These are phyloP conservation scores for Zygnema circumcarinatum DNA, from an alignment of 139 green algal species.

Conservation along the genomic window DNA sequence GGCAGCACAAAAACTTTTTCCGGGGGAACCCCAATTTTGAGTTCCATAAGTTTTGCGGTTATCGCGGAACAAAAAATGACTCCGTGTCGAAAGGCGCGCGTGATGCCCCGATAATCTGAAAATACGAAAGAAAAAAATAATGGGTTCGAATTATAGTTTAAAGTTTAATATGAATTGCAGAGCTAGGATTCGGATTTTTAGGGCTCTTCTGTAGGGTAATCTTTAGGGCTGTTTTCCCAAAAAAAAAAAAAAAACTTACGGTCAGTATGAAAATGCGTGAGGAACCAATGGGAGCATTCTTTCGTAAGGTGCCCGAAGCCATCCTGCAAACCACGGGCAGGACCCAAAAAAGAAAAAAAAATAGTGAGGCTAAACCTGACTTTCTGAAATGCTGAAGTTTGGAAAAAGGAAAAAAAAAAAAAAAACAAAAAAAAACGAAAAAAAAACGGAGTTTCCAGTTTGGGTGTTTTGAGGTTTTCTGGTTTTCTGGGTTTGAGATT, in stretches of 20 bases:
- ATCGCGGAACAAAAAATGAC: slow-evolving; percentile 57
- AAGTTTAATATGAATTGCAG: neutral
- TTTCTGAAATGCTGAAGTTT: no score
- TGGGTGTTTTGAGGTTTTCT: no score
- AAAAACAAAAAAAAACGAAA: no score
- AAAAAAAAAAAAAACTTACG: slow-evolving; percentile 47
- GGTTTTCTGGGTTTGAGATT: no score
- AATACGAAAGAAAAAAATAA: no score
- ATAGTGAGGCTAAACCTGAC: neutral
- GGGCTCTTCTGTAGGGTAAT: neutral
- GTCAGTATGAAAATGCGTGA: slow-evolving; percentile 62
- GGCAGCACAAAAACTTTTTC: slow-evolving; percentile 38
- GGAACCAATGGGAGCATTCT: slow-evolving; percentile 58
- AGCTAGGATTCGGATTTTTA: neutral
- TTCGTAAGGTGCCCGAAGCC: neutral
- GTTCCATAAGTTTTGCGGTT: slow-evolving; percentile 58
- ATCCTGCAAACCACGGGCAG: neutral
- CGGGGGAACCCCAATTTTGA: slow-evolving; percentile 23
- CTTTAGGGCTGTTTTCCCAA: neutral
- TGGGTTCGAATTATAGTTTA: neutral
- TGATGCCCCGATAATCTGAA: slow-evolving; percentile 66
- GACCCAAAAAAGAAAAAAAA: neutral
- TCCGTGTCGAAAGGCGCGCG: slow-evolving; percentile 44
- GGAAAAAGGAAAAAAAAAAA: no score
- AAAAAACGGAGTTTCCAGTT: no score